These are phyloP conservation scores for Asterophora lycoperdoides DNA, from an alignment of 768 basidiomycete genomes.

Conservation along the genomic window DNA sequence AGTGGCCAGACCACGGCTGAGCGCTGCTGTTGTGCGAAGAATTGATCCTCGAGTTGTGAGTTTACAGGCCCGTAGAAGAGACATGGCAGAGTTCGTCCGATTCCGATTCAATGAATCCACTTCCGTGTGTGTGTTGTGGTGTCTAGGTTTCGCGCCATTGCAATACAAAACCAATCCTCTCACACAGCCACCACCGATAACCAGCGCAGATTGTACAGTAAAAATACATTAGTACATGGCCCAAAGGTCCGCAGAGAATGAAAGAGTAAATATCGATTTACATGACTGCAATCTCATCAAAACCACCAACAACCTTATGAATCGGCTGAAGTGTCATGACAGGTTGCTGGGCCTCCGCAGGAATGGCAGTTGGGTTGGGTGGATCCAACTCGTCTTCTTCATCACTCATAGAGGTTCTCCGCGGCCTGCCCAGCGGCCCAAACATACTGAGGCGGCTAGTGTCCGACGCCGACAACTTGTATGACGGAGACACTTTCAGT, in stretches of 20 bases:
- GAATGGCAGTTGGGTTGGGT: conserved; percentile 33
- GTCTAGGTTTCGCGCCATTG: conserved; percentile 3
- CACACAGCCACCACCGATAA: not conserved
- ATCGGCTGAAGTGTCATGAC: conserved; percentile 55
- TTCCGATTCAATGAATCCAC: conserved; percentile 6
- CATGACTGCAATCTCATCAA: conserved; percentile 25
- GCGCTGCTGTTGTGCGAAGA: conserved; percentile 13
- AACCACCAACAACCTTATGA: conserved; percentile 61
- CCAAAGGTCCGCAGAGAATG: not conserved
- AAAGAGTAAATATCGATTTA: not conserved
- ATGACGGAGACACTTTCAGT: conserved; percentile 44
- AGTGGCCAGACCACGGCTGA: conserved; percentile 28
- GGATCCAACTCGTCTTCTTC: conserved; percentile 51
- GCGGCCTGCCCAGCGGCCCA: conserved; percentile 46
- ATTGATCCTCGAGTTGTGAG: conserved; percentile 23
- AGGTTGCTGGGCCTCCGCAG: conserved; percentile 37
- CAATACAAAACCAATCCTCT: not conserved
- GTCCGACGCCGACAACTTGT: conserved; percentile 36
- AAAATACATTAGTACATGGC: not conserved
- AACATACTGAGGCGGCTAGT: conserved; percentile 59
- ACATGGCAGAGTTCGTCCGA: conserved; percentile 37
- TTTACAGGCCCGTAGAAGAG: conserved; percentile 46
- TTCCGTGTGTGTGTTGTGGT: conserved; percentile 11
- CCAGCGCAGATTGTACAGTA: not conserved
- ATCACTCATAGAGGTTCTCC: conserved; percentile 57